These are phyloP conservation scores for Aphanocladium album DNA, from an alignment of 2,329 filamentous ascomycete species.

Conservation along the genomic window DNA sequence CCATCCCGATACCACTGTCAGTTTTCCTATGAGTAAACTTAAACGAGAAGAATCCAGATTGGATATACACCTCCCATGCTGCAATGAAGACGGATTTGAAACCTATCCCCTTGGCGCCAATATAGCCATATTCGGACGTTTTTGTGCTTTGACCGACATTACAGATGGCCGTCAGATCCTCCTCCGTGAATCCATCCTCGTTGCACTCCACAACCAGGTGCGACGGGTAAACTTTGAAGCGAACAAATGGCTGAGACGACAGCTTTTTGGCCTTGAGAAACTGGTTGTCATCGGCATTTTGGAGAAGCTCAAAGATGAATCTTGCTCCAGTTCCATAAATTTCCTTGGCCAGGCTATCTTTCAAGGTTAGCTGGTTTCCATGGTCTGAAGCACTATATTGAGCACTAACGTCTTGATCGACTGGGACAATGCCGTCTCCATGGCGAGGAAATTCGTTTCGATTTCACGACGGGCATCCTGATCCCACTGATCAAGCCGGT, in stretches of 20 bases:
- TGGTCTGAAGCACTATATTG: not conserved
- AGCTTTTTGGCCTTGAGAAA: constrained; percentile 24
- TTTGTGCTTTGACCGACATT: constrained; percentile 40
- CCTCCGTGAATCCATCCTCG: constrained; percentile 37
- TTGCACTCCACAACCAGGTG: constrained; percentile 42
- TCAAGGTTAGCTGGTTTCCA: not conserved
- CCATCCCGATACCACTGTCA: not conserved
- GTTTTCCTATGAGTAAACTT: constrained; percentile 26
- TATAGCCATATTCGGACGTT: constrained; percentile 31
- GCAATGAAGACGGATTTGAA: constrained; percentile 45
- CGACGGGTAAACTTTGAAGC: constrained; percentile 29
- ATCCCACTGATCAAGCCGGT: not conserved
- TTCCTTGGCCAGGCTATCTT: constrained; percentile 2
- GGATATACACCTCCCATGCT: constrained; percentile 34
- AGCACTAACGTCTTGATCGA: not conserved
- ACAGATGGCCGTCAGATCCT: constrained; percentile 40
- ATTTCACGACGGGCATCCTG: not conserved
- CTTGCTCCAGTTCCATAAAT: constrained; percentile 11
- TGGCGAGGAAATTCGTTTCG: not conserved
- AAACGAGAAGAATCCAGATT: constrained; percentile 36
- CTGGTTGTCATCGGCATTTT: constrained; percentile 35
- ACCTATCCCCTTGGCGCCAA: constrained; percentile 44
- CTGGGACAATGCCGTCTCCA: not conserved
- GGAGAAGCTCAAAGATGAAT: constrained; percentile 15
- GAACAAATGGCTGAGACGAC: constrained; percentile 22